Base-by-base conservation (phyloP, 805 yeast species). In the Torulaspora microellipsoides region DNA sequence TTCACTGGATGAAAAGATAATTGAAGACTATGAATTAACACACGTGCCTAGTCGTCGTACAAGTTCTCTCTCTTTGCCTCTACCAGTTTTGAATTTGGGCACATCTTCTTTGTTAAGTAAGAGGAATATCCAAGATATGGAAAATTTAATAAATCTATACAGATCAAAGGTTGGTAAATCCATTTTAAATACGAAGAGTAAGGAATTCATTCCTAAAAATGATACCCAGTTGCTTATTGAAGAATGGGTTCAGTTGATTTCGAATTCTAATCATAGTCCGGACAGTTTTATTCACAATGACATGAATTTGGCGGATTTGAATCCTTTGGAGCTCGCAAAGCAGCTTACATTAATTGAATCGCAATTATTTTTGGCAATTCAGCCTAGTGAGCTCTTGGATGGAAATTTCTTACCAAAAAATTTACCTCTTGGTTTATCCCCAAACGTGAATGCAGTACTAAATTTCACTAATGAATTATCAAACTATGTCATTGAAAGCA, bases 311-410 rank as follows among this genome's bases (percentile, higher is more conserved):
- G 52, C 59, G 5, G 70, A 81, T 47, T 70, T 80, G 52, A 83
- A 83, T 59, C 81, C 88, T 0, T 67, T 83, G 52, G 93, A 85
- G 54, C 68, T 83, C 17, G 90, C 93, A 2, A 85, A 83, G 56
- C 93, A 85, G 52, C 66, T 85, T 36, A 84, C 93, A 0, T 65
- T 83, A 14, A 76, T 85, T 48, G 95, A 85, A 58, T 78, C 85
- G 2, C 72, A 71, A 33, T 72, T 85, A 37, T 85, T 81, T 62
- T 70, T 85, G 47, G 65, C 76, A 0, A 78, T 85, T 42, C 75
- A 73, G 53, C 77, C 84, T 2, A 80, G 75, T 35, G 95, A 85
- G 56, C 66, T 85, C 40, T 62, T 84, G 42, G 79, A 81, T 56
- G 81, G 76, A 40, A 83, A 80, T 54, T 81, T 74, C 58, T 70